phyloP scores from a whole-genome alignment of 371 early-diverging fungal genomes.

The Actinomucor elegans region DNA sequence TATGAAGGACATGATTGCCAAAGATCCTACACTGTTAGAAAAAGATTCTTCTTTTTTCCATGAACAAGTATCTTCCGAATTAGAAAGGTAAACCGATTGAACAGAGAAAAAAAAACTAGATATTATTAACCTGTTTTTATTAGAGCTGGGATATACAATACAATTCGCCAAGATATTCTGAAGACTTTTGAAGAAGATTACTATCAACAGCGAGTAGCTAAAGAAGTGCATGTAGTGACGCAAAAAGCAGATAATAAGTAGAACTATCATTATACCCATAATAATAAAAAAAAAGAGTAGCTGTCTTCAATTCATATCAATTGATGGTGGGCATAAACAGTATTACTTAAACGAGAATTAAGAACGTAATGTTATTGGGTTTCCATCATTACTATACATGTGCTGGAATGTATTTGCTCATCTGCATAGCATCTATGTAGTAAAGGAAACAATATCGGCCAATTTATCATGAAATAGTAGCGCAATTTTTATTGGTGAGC shows the following conservation, averaged over 20 bases:
- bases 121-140: background rate
- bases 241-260: slow-evolving; percentile 1
- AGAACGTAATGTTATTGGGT: too few relatives aligned
- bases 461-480: too few relatives aligned
- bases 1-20: slow-evolving; percentile 34
- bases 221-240: slow-evolving; percentile 16
- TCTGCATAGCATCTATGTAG: too few relatives aligned
- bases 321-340: too few relatives aligned
- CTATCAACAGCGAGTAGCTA: slow-evolving; percentile 29
- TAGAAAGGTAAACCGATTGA: slow-evolving; percentile 29
- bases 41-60: slow-evolving; percentile 28
- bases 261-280: background rate
- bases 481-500: too few relatives aligned
- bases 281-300: too few relatives aligned
- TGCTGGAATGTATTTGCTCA: too few relatives aligned
- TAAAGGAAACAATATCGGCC: too few relatives aligned
- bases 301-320: too few relatives aligned
- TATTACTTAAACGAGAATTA: too few relatives aligned
- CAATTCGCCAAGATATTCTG: slow-evolving; percentile 20
- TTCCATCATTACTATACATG: too few relatives aligned
- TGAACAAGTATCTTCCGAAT: slow-evolving; percentile 23
- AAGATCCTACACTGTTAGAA: slow-evolving; percentile 33
- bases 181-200: slow-evolving; percentile 24
- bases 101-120: background rate
- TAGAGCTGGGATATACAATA: slow-evolving; percentile 26